Evolutionary conservation across 148 eudicot genomes (phyloP).

Genomic region (Chenopodium quinoa): DNA sequence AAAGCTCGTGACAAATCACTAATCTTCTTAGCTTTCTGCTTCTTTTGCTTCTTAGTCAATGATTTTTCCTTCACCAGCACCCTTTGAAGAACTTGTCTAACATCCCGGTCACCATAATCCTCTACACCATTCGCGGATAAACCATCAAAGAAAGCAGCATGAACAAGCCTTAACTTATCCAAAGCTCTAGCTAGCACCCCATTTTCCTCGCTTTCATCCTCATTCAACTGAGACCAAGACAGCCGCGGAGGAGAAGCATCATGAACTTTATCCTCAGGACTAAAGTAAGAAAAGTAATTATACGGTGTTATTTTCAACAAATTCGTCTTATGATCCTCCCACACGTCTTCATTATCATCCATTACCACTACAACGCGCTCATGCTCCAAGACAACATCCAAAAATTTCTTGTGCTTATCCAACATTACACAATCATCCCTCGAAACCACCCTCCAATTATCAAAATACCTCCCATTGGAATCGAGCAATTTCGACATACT

Average conservation of each 20-base stretch:
- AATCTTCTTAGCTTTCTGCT: neutral
- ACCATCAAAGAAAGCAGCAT: slow-evolving; percentile 22
- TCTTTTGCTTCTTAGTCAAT: slow-evolving; percentile 14
- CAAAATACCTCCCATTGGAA: slow-evolving; percentile 25
- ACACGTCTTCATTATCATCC: slow-evolving; percentile 27
- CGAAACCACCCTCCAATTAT: slow-evolving; percentile 23
- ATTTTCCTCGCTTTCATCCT: slow-evolving; percentile 28
- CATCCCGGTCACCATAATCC: slow-evolving; percentile 18
- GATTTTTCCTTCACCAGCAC: slow-evolving; percentile 14
- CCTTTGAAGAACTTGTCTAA: slow-evolving; percentile 19
- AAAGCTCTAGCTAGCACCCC: slow-evolving; percentile 26
- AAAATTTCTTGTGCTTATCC: slow-evolving; percentile 28
- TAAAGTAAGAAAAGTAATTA: slow-evolving; percentile 23
- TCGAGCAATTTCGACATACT: slow-evolving; percentile 11
- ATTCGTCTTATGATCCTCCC: slow-evolving; percentile 19
- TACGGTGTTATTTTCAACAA: slow-evolving; percentile 18
- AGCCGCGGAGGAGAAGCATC: slow-evolving; percentile 24
- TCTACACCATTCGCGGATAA: neutral
- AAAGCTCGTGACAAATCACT: neutral
- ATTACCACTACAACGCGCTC: slow-evolving; percentile 22
- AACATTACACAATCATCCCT: slow-evolving; percentile 20
- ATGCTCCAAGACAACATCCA: slow-evolving; percentile 20
- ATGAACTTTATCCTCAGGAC: slow-evolving; percentile 16
- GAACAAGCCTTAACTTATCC: slow-evolving; percentile 16
- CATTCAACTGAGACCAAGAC: slow-evolving; percentile 30